Percentiles rank a stretch among this genome's conserved stretches.
Evolutionary conservation across 2,329 filamentous ascomycete genomes (phyloP).

Genomic region (Pseudogymnoascus destructans): DNA sequence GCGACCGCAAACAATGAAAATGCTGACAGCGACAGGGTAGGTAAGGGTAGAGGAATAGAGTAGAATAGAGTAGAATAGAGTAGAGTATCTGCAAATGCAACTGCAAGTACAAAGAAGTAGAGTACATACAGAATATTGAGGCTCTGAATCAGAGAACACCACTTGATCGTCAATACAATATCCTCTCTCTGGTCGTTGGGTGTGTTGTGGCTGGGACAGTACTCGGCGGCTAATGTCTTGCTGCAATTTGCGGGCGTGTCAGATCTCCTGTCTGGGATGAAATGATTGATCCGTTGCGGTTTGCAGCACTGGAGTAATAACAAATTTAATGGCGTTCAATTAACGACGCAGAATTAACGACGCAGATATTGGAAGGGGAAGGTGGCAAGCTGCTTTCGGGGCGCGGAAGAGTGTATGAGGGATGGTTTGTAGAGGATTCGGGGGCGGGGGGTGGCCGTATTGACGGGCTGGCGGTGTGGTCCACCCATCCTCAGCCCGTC

Average conservation of each 20-base stretch:
- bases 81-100: not conserved
- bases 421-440: not conserved
- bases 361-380: not conserved
- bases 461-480: not conserved
- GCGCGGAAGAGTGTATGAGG: not conserved
- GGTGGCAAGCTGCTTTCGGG: not conserved
- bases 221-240: no score
- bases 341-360: not conserved
- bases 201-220: not conserved
- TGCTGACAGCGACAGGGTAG: not conserved
- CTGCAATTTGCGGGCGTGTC: not conserved
- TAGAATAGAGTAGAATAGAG: not conserved
- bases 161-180: not conserved
- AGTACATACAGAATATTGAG: not conserved
- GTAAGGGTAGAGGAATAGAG: not conserved
- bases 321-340: conserved; percentile 1
- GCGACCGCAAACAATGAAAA: not conserved
- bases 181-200: not conserved
- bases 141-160: not conserved
- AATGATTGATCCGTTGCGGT: not conserved
- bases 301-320: not conserved
- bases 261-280: not conserved
- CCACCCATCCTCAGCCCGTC: not conserved
- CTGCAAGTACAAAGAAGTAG: not conserved
- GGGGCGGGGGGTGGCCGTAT: not conserved